phyloP scores from a whole-genome alignment of 2,329 filamentous ascomycete genomes.

The Rhinocladiella mackenziei region DNA sequence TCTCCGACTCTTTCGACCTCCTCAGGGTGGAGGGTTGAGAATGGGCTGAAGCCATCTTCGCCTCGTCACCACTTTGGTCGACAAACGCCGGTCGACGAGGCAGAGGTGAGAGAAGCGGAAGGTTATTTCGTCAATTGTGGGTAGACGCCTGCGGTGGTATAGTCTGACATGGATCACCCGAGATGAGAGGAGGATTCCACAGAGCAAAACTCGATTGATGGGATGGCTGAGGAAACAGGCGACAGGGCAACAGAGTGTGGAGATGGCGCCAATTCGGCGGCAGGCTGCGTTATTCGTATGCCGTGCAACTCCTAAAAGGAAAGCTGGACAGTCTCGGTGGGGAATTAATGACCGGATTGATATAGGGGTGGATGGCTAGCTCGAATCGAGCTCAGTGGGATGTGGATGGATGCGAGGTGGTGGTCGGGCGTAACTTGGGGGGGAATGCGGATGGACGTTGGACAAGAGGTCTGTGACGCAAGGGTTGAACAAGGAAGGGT shows the following conservation, averaged over 20 bases:
- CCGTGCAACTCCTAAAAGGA: conserved; percentile 12
- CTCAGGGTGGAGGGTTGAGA: conserved; percentile 39
- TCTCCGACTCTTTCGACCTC: conserved; percentile 36
- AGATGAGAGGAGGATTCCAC: conserved; percentile 2
- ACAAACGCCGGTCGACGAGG: conserved; percentile 21
- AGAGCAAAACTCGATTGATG: conserved; percentile 5
- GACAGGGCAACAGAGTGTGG: conserved; percentile 22
- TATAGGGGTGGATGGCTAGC: conserved; percentile 6
- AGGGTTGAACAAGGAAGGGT: conserved; percentile 4
- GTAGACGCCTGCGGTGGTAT: conserved; percentile 34
- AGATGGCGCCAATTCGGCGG: conserved; percentile 26
- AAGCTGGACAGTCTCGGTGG: conserved; percentile 8
- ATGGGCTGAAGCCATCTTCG: conserved; percentile 40
- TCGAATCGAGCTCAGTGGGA: not conserved
- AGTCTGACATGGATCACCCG: conserved; percentile 35
- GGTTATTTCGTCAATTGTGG: conserved; percentile 37
- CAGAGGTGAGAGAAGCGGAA: conserved; percentile 21
- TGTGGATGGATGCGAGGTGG: conserved; percentile 5
- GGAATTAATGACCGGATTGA: conserved; percentile 8
- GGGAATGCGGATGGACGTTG: conserved; percentile 1
- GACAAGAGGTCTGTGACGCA: conserved; percentile 13
- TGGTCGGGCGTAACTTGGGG: conserved; percentile 1
- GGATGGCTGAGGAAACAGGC: conserved; percentile 16
- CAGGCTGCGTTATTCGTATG: conserved; percentile 16
- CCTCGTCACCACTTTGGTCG: conserved; percentile 23